phyloP scores from a whole-genome alignment of 2,329 filamentous ascomycete genomes.

The Colletotrichum spinosum region DNA sequence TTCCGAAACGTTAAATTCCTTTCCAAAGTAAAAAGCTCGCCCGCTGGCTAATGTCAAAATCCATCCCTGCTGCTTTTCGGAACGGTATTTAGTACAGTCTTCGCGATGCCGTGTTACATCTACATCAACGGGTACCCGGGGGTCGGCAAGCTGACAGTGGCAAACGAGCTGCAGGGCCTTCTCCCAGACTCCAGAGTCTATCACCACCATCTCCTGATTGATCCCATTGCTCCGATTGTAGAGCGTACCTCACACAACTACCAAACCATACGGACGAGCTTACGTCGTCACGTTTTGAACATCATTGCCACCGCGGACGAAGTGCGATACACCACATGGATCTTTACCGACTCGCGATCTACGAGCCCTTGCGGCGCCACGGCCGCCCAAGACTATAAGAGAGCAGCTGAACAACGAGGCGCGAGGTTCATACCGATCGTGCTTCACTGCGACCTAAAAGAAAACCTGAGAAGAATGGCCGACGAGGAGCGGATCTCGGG shows the following conservation, averaged over 20 bases:
- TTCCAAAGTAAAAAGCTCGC: too few relatives aligned
- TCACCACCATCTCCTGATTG: slow-evolving; percentile 47
- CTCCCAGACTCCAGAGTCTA: slow-evolving; percentile 42
- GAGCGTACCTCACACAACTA: slow-evolving; percentile 40
- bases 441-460: slow-evolving; percentile 42
- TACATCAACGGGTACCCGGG: slow-evolving; percentile 49
- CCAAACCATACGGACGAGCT: slow-evolving; percentile 36
- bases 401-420: slow-evolving; percentile 38
- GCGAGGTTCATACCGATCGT: slow-evolving; percentile 44
- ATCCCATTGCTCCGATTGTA: slow-evolving; percentile 40
- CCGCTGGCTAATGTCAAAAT: too few relatives aligned
- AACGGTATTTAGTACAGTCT: too few relatives aligned
- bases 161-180: slow-evolving; percentile 43
- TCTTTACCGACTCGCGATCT: slow-evolving; percentile 43
- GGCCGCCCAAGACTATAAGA: slow-evolving; percentile 39
- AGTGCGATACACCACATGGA: slow-evolving; percentile 36
- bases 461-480: slow-evolving; percentile 41
- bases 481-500: slow-evolving; percentile 24
- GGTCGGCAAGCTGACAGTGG: slow-evolving; percentile 47
- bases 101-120: slow-evolving; percentile 37
- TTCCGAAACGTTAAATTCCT: too few relatives aligned
- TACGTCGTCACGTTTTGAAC: slow-evolving; percentile 20
- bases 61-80: too few relatives aligned
- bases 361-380: slow-evolving; percentile 16
- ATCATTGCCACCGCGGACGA: slow-evolving; percentile 31